Conservation (phyloP, 805 yeast genomes). For the Starmerella bacillaris region DNA sequence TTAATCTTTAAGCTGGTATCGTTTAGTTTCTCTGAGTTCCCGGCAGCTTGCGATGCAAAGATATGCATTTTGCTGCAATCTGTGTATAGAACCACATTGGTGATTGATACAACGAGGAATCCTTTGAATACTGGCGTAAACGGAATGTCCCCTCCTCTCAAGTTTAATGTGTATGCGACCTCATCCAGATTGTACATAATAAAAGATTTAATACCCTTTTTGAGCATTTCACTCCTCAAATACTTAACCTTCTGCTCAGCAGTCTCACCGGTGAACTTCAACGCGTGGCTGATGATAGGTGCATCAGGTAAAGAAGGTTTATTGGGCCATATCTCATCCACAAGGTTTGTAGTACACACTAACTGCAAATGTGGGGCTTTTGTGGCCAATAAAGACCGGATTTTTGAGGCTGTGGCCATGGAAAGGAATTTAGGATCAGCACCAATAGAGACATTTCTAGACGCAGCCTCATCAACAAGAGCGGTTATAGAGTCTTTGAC, state of each 20-base stretch:
- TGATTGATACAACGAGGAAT: conserved; percentile 33
- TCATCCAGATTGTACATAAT: conserved; percentile 63
- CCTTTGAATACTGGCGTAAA: conserved; percentile 78
- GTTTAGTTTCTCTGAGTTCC: background rate
- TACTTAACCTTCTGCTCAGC: conserved; percentile 38
- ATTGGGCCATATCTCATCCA: conserved; percentile 64
- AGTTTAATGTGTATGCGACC: conserved; percentile 75
- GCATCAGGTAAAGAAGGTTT: conserved; percentile 41
- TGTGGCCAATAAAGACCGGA: conserved; percentile 19
- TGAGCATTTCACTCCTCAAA: conserved; percentile 19
- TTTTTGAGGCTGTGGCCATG: conserved; percentile 21
- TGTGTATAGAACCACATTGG: conserved; percentile 33
- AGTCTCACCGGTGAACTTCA: conserved; percentile 46
- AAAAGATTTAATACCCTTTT: conserved; percentile 26
- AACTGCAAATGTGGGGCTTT: conserved; percentile 26
- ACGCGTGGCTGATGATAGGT: conserved; percentile 33
- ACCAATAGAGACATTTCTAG: conserved; percentile 38
- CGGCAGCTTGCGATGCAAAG: no score
- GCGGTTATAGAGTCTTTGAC: conserved; percentile 66
- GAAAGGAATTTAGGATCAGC: conserved; percentile 62
- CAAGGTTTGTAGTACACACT: conserved; percentile 41
- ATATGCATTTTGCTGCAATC: conserved; percentile 22
- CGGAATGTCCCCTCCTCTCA: conserved; percentile 68
- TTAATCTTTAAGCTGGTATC: background rate
- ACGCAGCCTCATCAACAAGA: conserved; percentile 38